Conservation (phyloP, 306 rosid species). For the Dalbergia cochinchinensis region DNA sequence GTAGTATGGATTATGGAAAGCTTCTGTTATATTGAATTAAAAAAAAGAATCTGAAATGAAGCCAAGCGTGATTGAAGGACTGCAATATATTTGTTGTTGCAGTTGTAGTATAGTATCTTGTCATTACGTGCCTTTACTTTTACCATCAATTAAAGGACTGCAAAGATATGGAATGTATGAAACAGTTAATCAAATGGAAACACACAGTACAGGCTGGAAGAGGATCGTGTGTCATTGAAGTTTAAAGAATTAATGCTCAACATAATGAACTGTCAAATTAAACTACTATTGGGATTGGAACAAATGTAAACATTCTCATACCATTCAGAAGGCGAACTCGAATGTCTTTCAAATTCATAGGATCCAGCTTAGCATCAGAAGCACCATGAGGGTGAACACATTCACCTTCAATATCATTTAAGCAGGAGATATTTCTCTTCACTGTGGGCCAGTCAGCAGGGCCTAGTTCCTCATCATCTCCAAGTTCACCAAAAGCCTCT, state of each 20-base stretch:
- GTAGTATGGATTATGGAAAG: too few relatives aligned
- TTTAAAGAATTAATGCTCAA: constrained; percentile 4
- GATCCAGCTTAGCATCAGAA: constrained; percentile 46
- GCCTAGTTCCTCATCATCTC: constrained; percentile 97
- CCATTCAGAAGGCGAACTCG: constrained; percentile 88
- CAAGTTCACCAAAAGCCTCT: constrained; percentile 88
- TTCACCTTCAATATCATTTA: constrained; percentile 74
- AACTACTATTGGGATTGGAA: not conserved
- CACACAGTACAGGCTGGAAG: constrained; percentile 2
- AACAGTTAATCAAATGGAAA: constrained; percentile 24
- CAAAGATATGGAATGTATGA: constrained; percentile 24
- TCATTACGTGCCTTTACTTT: not conserved
- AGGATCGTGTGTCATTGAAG: constrained; percentile 35
- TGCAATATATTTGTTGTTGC: not conserved
- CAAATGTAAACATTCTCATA: constrained; percentile 47
- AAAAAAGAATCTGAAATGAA: not conserved
- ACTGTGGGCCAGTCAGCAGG: constrained; percentile 94
- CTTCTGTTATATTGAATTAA: not conserved
- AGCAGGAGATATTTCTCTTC: constrained; percentile 72
- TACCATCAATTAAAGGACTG: constrained; percentile 14
- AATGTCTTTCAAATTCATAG: constrained; percentile 78
- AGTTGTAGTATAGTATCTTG: not conserved
- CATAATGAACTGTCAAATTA: not conserved
- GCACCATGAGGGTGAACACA: constrained; percentile 67
- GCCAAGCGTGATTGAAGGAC: not conserved